Percentiles rank a stretch among this genome's conserved stretches.
Conservation (phyloP, 73 alveolate genomes). For the Uronychia setigera region DNA sequence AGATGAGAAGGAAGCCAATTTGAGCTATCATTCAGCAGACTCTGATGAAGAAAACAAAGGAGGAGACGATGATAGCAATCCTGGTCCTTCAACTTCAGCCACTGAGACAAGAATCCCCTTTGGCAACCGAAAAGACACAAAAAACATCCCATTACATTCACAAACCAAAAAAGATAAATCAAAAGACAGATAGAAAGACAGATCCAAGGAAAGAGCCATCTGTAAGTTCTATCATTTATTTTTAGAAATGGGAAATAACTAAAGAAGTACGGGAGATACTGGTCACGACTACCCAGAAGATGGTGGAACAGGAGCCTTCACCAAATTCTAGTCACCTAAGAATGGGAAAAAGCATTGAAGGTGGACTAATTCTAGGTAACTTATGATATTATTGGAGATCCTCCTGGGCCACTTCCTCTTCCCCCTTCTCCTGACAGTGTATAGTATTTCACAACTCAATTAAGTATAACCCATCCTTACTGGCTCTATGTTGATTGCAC, state of each 20-base stretch:
- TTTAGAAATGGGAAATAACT: constrained; percentile 11
- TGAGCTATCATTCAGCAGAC: background rate
- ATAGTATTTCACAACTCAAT: too few relatives aligned
- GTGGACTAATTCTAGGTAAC: too few relatives aligned
- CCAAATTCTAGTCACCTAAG: background rate
- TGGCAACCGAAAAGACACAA: background rate
- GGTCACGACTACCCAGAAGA: constrained; percentile 32
- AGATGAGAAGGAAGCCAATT: constrained; percentile 9
- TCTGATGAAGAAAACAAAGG: background rate
- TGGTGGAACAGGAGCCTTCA: background rate
- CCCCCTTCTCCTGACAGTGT: too few relatives aligned
- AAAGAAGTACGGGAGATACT: constrained; percentile 35
- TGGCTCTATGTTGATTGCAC: too few relatives aligned
- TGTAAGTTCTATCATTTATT: constrained; percentile 29
- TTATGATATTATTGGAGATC: too few relatives aligned
- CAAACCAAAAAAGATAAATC: background rate
- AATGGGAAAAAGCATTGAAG: constrained; percentile 7
- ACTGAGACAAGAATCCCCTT: background rate
- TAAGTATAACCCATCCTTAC: too few relatives aligned
- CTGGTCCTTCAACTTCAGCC: background rate
- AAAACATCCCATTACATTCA: background rate
- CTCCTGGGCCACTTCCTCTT: too few relatives aligned
- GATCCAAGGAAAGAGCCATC: background rate
- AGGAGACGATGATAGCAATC: background rate
- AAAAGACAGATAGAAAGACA: background rate